These are phyloP conservation scores for Saturnispora zaruensis DNA, from an alignment of 805 yeast genomes.

Conservation along the genomic window DNA sequence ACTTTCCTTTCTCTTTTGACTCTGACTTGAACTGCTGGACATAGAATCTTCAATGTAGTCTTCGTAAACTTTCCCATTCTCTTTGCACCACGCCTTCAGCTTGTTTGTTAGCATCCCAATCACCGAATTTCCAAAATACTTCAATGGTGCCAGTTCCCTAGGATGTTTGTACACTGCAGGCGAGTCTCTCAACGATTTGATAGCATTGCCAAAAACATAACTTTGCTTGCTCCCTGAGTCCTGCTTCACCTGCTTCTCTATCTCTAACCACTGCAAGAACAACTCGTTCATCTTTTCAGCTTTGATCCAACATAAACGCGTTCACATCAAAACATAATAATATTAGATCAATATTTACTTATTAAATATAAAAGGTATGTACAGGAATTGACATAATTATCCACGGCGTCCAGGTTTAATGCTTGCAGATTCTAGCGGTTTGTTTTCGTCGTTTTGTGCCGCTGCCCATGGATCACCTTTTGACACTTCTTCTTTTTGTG, in stretches of 20 bases:
- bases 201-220: conserved; percentile 44
- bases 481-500: neutral
- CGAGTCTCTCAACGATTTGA: conserved; percentile 38
- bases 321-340: neutral
- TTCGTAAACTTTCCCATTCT: conserved; percentile 30
- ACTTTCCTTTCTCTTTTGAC: neutral
- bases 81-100: conserved; percentile 47
- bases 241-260: conserved; percentile 29
- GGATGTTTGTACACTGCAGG: conserved; percentile 45
- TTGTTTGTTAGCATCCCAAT: conserved; percentile 41
- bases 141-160: conserved; percentile 47
- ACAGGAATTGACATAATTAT: neutral
- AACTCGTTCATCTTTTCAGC: conserved; percentile 33
- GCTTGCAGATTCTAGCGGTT: neutral
- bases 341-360: conserved; percentile 15
- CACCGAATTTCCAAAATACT: conserved; percentile 66
- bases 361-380: conserved; percentile 16
- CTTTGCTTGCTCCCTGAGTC: conserved; percentile 5
- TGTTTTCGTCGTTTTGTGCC: neutral
- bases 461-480: conserved; percentile 9
- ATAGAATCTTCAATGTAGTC: neutral
- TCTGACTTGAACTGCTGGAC: neutral
- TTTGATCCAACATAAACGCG: neutral
- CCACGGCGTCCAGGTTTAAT: conserved; percentile 3
- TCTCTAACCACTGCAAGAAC: conserved; percentile 52